Conservation (phyloP, 306 rosid genomes). For the Fragaria vesca region DNA sequence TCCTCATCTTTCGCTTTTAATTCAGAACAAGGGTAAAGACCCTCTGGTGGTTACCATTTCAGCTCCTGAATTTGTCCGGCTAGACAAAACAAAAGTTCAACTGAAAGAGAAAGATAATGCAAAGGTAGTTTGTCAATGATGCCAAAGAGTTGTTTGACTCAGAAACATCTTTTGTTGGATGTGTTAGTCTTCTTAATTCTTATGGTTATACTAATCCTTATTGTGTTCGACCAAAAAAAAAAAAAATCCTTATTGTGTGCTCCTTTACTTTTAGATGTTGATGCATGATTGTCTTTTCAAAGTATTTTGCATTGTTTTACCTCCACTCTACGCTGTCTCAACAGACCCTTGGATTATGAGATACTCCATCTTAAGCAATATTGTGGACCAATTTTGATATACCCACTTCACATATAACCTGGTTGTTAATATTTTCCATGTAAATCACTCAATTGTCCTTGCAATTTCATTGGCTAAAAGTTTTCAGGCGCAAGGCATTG, state of each 20-base stretch:
- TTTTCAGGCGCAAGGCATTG: not conserved
- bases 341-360: not conserved
- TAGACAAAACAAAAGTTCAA: conserved; percentile 30
- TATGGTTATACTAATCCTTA: not conserved
- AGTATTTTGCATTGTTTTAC: not conserved
- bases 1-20: conserved; percentile 45
- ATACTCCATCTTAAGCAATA: not conserved
- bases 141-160: not conserved
- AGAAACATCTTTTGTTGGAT: not conserved
- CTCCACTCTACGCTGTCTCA: not conserved
- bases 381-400: not conserved
- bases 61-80: conserved; percentile 43
- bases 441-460: not conserved
- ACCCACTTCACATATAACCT: not conserved
- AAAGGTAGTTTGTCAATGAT: conserved; percentile 31
- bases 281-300: not conserved
- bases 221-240: not conserved
- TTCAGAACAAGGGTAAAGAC: conserved; percentile 47
- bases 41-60: conserved; percentile 34
- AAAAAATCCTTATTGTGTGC: not conserved
- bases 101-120: conserved; percentile 28
- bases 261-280: not conserved
- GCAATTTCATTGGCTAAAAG: not conserved
- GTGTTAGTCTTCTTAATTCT: not conserved
- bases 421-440: not conserved